Base-by-base conservation (phyloP, 768 basidiomycete genomes). In the Tulasnella calospora region DNA sequence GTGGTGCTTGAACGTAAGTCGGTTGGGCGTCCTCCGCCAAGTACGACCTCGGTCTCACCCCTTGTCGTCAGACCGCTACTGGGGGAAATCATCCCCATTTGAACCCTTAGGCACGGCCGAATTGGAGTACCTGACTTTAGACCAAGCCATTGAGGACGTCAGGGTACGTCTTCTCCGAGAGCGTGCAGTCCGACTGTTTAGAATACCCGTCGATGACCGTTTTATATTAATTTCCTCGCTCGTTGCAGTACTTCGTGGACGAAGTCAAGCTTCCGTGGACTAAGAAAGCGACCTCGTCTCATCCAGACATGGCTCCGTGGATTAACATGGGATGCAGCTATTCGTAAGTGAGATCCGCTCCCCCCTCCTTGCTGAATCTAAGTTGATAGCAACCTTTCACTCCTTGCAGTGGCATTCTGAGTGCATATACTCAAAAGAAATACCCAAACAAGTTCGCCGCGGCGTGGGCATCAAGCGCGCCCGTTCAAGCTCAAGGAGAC, bases 1-100 rank as follows among this genome's bases (percentile, higher is more conserved):
- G 67, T 79, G 1, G 27, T 79, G 0, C 30, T 79, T 41, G 79
- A 79, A 44, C 79, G 76, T 78, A 57, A 30, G 67, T 77, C 38
- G 17, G 3, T 12, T 19, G 30, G 3, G 12, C n/a, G n/a, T n/a
- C n/a, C 30, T 33, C 36, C 27, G 0, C 17, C n/a, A 8, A 1
- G 8, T 35, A 8, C n/a, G 3, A 33, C 71, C 15, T n/a, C n/a
- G n/a, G 17, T 5, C 36, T n/a, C 27, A 44, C 35, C 47, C 13
- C 21, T 51, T 23, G 7, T 72, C 13, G 9, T 30, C 55, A 78
- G 77, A 78, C 46, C 77, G 77, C 7, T 78, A 78, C 41, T 78
- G 71, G 69, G 77, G 77, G 6, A 13, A 41, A 38, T 78, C 77
- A 19, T 78, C 77, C 23, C 77, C 77, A 33, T 78, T 21, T 27